phyloP scores from a whole-genome alignment of 2,329 filamentous ascomycete genomes.

The Penicillium sp. region DNA sequence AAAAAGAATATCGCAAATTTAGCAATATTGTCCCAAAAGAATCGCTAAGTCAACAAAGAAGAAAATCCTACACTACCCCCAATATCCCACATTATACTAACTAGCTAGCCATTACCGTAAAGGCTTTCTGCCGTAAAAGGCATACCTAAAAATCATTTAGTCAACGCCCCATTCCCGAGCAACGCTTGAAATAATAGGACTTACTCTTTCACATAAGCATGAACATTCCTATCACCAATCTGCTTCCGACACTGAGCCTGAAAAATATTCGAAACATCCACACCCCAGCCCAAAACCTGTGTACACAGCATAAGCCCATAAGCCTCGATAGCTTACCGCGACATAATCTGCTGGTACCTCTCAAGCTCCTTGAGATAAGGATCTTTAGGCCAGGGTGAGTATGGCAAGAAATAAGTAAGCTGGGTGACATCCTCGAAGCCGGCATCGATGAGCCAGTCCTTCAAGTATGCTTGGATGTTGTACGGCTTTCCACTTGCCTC shows the following conservation, averaged over 20 bases:
- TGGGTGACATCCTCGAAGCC: background rate
- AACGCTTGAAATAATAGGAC: background rate
- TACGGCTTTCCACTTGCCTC: background rate
- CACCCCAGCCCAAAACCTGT: conserved; percentile 28
- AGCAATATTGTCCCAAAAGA: background rate
- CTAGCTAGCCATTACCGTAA: background rate
- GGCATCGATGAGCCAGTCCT: background rate
- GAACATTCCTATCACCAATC: conserved; percentile 21
- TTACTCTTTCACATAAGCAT: conserved; percentile 29
- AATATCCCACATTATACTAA: background rate
- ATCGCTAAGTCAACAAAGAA: background rate
- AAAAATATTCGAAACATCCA: conserved; percentile 19
- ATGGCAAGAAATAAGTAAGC: conserved; percentile 21
- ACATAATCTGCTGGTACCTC: conserved; percentile 22
- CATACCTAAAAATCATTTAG: background rate
- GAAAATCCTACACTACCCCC: background rate
- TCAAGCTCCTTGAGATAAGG: conserved; percentile 26
- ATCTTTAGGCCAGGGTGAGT: conserved; percentile 26
- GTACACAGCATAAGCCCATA: conserved; percentile 26
- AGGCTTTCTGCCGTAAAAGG: background rate
- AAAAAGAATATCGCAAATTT: background rate
- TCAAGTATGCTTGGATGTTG: background rate
- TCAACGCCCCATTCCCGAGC: background rate
- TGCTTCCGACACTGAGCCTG: conserved; percentile 26
- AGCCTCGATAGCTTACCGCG: conserved; percentile 23